Evolutionary conservation across 768 basidiomycete species (phyloP).

Genomic region (Sarcodon sp.): DNA sequence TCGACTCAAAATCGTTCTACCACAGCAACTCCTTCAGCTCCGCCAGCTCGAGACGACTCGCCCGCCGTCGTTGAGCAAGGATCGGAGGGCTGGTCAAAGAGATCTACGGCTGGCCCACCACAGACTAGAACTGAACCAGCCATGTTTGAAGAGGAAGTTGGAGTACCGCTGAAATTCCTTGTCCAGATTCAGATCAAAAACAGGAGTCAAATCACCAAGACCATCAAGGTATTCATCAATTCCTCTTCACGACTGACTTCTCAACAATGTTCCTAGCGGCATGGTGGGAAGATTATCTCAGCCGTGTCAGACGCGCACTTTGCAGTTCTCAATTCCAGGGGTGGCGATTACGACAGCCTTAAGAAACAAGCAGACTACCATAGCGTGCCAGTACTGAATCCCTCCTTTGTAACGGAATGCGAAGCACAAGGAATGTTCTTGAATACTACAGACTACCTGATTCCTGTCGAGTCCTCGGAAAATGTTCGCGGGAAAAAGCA

Average conservation of each 20-base stretch:
- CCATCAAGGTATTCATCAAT: constrained; percentile 42
- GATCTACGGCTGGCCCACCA: too few species aligned
- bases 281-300: constrained; percentile 47
- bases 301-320: constrained; percentile 47
- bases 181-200: constrained; percentile 57
- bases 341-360: constrained; percentile 37
- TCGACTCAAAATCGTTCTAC: background rate
- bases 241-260: background rate
- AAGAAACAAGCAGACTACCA: constrained; percentile 19
- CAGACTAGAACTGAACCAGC: too few species aligned
- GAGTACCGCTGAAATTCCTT: constrained; percentile 39
- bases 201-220: constrained; percentile 32
- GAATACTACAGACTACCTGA: too few species aligned
- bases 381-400: background rate
- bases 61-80: constrained; percentile 1
- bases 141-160: constrained; percentile 31
- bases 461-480: too few species aligned
- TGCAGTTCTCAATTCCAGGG: constrained; percentile 39
- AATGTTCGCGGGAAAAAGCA: constrained; percentile 15
- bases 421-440: too few species aligned
- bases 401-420: too few species aligned
- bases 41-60: background rate
- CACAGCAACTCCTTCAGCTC: constrained; percentile 1
- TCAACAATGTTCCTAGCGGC: constrained; percentile 29
- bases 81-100: constrained; percentile 7